Conservation (phyloP, 2,329 filamentous ascomycete species). For the Colletotrichum acutatum region DNA sequence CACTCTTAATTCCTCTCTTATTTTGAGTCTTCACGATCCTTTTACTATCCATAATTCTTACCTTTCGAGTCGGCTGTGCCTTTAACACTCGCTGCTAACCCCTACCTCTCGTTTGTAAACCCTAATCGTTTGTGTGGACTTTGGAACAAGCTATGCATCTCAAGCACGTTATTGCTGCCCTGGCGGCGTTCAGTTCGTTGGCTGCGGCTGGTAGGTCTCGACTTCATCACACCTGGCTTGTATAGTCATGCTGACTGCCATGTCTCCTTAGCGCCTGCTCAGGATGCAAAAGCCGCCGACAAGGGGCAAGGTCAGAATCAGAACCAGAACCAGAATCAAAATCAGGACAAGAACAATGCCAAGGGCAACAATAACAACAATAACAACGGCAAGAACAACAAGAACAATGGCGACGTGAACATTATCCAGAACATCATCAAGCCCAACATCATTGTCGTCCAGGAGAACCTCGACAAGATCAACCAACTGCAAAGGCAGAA, state of each 20-base stretch:
- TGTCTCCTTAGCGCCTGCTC: slow-evolving; percentile 15
- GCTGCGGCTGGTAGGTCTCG: slow-evolving; percentile 42
- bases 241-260: neutral
- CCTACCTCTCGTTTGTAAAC: neutral
- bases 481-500: slow-evolving; percentile 47
- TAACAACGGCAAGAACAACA: neutral
- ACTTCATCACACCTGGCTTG: too few species aligned
- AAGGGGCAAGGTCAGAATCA: neutral
- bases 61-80: slow-evolving; percentile 19
- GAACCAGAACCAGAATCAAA: slow-evolving; percentile 7
- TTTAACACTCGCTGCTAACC: neutral
- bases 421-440: slow-evolving; percentile 41
- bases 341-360: slow-evolving; percentile 1
- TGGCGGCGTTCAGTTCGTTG: slow-evolving; percentile 42
- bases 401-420: slow-evolving; percentile 35
- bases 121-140: neutral
- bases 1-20: neutral
- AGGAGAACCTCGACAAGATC: slow-evolving; percentile 49
- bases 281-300: slow-evolving; percentile 14
- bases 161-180: slow-evolving; percentile 40
- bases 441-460: slow-evolving; percentile 45
- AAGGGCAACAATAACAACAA: neutral
- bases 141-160: slow-evolving; percentile 40
- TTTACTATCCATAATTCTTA: slow-evolving; percentile 4
- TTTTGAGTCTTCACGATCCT: neutral